phyloP scores from a whole-genome alignment of 2,329 filamentous ascomycete genomes.

The Aspergillus puulaauensis region DNA sequence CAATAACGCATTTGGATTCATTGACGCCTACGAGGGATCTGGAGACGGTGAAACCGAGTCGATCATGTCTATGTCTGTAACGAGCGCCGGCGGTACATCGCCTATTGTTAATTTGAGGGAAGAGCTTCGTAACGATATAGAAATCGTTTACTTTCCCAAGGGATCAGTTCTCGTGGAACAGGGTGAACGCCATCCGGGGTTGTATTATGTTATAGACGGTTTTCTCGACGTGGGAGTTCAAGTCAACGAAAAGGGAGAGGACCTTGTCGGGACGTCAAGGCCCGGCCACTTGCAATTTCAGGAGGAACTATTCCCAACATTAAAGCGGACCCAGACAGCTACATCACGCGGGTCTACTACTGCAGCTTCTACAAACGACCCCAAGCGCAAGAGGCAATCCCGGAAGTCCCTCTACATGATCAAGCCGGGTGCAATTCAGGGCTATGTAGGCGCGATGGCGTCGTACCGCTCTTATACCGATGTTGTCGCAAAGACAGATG shows the following conservation, averaged over 20 bases:
- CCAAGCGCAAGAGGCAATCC: slow-evolving; percentile 41
- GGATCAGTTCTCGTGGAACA: slow-evolving; percentile 93
- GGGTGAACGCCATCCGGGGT: slow-evolving; percentile 89
- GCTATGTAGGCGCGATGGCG: slow-evolving; percentile 90
- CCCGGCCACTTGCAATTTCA: slow-evolving; percentile 24
- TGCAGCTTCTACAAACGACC: slow-evolving; percentile 26
- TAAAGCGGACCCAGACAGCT: slow-evolving; percentile 46
- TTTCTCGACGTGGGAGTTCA: slow-evolving; percentile 94
- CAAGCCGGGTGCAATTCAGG: slow-evolving; percentile 90
- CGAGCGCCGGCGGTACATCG: slow-evolving; percentile 60
- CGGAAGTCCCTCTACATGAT: slow-evolving; percentile 82
- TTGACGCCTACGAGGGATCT: slow-evolving; percentile 73
- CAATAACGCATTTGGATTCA: slow-evolving; percentile 91
- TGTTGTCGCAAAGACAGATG: slow-evolving; percentile 95
- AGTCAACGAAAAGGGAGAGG: slow-evolving; percentile 58
- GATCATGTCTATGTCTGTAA: slow-evolving; percentile 66
- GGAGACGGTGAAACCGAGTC: slow-evolving; percentile 85
- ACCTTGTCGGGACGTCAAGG: slow-evolving; percentile 37
- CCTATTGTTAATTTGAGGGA: slow-evolving; percentile 68
- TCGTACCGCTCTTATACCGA: slow-evolving; percentile 96
- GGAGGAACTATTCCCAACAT: slow-evolving; percentile 45
- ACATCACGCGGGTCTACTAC: slow-evolving; percentile 36
- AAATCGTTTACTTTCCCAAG: slow-evolving; percentile 96
- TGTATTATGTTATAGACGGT: slow-evolving; percentile 97
- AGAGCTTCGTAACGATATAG: slow-evolving; percentile 86